These are phyloP conservation scores for Trichoderma virens DNA, from an alignment of 495 filamentous ascomycete genomes.

Conservation along the genomic window DNA sequence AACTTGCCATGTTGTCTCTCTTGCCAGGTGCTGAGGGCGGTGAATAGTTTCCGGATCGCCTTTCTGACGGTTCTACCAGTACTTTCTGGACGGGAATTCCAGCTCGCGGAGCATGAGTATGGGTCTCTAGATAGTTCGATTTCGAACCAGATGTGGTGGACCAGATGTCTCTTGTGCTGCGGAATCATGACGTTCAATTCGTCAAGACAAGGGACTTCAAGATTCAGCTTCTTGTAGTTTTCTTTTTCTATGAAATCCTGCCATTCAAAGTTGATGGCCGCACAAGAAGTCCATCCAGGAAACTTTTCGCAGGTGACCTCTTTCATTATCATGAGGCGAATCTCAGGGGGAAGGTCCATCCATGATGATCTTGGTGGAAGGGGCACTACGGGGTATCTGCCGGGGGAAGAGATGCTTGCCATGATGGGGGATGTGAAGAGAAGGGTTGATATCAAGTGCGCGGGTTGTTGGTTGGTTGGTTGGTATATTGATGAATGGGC, in stretches of 20 bases:
- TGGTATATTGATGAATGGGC: no score
- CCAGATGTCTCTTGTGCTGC: not conserved
- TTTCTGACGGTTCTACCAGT: not conserved
- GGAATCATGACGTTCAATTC: not conserved
- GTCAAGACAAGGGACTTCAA: not conserved
- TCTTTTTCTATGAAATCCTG: slow-evolving; percentile 10
- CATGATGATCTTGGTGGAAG: no score
- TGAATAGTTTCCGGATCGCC: not conserved
- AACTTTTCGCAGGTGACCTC: slow-evolving; percentile 9
- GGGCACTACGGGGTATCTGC: no score
- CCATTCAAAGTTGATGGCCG: slow-evolving; percentile 13
- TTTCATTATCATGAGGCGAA: slow-evolving; percentile 13
- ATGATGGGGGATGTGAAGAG: no score
- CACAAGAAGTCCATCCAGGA: slow-evolving; percentile 13
- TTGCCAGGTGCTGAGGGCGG: slow-evolving; percentile 12
- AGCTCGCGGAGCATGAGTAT: not conserved
- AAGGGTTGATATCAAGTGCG: no score
- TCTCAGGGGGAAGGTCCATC: slow-evolving; percentile 9
- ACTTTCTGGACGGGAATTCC: not conserved
- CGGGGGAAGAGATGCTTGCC: no score
- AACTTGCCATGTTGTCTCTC: slow-evolving; percentile 11
- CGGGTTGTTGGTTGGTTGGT: no score
- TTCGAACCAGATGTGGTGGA: not conserved
- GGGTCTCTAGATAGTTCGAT: not conserved
- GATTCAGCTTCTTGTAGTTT: not conserved